phyloP scores from a whole-genome alignment of 768 basidiomycete genomes.

The Lactarius deliciosus region DNA sequence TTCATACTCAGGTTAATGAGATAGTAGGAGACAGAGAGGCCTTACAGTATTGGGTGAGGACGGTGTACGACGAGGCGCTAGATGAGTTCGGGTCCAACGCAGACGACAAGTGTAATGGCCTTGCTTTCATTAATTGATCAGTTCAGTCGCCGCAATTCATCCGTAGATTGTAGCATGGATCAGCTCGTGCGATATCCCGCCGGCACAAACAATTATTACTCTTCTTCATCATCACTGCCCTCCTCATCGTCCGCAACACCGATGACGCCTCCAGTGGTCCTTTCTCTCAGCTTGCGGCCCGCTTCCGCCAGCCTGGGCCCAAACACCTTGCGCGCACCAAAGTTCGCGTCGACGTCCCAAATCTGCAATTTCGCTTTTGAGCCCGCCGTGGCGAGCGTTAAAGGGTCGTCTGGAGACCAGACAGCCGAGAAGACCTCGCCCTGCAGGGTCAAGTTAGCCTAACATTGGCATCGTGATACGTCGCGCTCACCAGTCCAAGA shows the following conservation, averaged over 20 bases:
- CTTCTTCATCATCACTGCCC: constrained; percentile 51
- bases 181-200: neutral
- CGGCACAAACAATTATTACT: constrained; percentile 30
- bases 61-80: no score
- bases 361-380: constrained; percentile 92
- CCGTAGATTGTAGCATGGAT: constrained; percentile 22
- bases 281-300: constrained; percentile 67
- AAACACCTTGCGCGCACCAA: constrained; percentile 81
- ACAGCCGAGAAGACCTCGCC: constrained; percentile 93
- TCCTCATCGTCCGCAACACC: constrained; percentile 72
- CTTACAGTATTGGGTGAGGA: no score
- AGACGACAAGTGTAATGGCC: constrained; percentile 47
- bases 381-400: constrained; percentile 92
- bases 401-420: constrained; percentile 93
- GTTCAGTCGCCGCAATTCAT: constrained; percentile 4
- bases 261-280: constrained; percentile 62
- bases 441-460: constrained; percentile 42
- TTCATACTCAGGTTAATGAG: neutral
- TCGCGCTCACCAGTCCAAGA: constrained; percentile 74
- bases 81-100: constrained; percentile 67
- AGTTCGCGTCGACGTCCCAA: constrained; percentile 90
- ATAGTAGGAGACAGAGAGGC: no score
- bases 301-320: constrained; percentile 72
- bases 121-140: constrained; percentile 16
- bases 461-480: neutral